phyloP scores from a whole-genome alignment of 2,329 filamentous ascomycete species.

The Cladosporium halotolerans region DNA sequence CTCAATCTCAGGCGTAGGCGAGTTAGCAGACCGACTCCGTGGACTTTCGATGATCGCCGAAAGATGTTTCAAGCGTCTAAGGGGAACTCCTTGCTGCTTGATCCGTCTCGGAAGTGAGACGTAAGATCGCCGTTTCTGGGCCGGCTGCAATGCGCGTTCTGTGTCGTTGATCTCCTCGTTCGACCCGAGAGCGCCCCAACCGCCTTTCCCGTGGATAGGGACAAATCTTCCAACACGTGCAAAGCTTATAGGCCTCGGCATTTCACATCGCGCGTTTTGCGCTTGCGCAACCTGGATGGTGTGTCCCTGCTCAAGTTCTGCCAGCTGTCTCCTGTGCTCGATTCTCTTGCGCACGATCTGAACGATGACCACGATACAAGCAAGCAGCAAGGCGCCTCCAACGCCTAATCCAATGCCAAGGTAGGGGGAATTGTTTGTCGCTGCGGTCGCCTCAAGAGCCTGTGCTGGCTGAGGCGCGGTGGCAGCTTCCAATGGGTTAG shows the following conservation, averaged over 20 bases:
- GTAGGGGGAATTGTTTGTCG: conserved; percentile 14
- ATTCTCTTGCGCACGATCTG: conserved; percentile 21
- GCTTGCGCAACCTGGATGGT: conserved; percentile 9
- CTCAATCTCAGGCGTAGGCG: conserved; percentile 13
- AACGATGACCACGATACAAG: conserved; percentile 19
- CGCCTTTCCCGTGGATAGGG: conserved; percentile 27
- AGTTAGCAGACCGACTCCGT: conserved; percentile 17
- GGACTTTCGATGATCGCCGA: conserved; percentile 38
- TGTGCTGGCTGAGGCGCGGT: background rate
- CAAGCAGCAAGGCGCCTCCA: conserved; percentile 22
- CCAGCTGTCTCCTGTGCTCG: conserved; percentile 21
- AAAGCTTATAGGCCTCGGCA: conserved; percentile 14
- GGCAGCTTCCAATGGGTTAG: conserved; percentile 13
- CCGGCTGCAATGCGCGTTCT: conserved; percentile 14
- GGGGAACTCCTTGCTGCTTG: conserved; percentile 16
- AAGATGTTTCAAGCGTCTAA: conserved; percentile 25
- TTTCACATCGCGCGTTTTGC: background rate
- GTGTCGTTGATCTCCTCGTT: conserved; percentile 29
- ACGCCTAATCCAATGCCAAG: conserved; percentile 25
- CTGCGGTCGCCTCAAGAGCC: background rate
- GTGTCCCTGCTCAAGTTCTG: conserved; percentile 22
- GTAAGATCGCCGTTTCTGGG: conserved; percentile 17
- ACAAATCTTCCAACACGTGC: conserved; percentile 16
- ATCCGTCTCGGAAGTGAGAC: conserved; percentile 21
- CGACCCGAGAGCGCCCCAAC: conserved; percentile 38